phyloP scores from a whole-genome alignment of 345 rosid species.

The Salix arbutifolia region DNA sequence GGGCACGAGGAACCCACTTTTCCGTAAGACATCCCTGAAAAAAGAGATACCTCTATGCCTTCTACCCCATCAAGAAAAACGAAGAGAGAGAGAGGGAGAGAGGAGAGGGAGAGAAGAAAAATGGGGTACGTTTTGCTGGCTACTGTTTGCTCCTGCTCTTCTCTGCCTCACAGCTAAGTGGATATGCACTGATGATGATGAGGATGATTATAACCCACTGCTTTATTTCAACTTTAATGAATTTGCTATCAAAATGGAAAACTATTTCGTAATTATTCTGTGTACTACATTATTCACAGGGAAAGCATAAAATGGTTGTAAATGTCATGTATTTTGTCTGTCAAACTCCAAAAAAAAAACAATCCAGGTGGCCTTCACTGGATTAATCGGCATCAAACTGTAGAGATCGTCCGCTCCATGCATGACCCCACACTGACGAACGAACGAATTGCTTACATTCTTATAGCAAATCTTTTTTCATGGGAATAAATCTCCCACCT shows the following conservation, averaged over 20 bases:
- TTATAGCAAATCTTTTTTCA: too few species aligned
- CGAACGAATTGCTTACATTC: too few species aligned
- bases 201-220: slow-evolving; percentile 9
- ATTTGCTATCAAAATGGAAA: not conserved
- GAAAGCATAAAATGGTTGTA: not conserved
- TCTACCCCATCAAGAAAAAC: not conserved
- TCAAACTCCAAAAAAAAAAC: not conserved
- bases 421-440: too few species aligned
- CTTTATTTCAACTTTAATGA: slow-evolving; percentile 1
- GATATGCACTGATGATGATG: slow-evolving; percentile 5
- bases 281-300: not conserved
- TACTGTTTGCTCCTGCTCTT: too few species aligned
- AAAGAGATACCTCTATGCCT: slow-evolving; percentile 7
- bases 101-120: not conserved
- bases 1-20: slow-evolving; percentile 27
- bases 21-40: not conserved
- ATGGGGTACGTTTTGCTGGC: too few species aligned
- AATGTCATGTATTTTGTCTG: not conserved
- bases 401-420: too few species aligned
- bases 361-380: too few species aligned
- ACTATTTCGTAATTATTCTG: not conserved
- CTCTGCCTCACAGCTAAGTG: too few species aligned
- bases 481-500: too few species aligned
- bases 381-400: too few species aligned
- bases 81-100: not conserved